These are phyloP conservation scores for Sodiomyces alkalinus DNA, from an alignment of 2,329 filamentous ascomycete species.

Conservation along the genomic window DNA sequence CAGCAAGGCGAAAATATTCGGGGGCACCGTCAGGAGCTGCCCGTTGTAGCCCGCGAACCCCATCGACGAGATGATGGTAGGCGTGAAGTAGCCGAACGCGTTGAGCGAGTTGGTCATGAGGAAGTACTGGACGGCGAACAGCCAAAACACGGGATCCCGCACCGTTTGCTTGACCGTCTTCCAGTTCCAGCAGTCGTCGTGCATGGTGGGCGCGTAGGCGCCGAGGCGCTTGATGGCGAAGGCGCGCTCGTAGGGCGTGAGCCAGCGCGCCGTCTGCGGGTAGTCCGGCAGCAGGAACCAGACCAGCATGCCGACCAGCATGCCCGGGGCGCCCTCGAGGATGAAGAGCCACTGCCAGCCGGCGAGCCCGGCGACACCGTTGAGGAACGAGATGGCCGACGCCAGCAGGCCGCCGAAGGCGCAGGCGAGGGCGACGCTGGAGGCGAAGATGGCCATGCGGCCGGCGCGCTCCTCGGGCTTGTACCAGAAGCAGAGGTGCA, in stretches of 20 bases:
- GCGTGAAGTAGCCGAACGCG: slow-evolving; percentile 17
- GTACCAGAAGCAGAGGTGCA: slow-evolving; percentile 48
- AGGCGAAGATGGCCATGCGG: slow-evolving; percentile 43
- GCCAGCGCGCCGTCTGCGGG: slow-evolving; percentile 15
- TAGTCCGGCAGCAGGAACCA: slow-evolving; percentile 16
- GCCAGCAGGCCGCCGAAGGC: slow-evolving; percentile 48
- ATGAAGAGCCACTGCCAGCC: slow-evolving; percentile 7
- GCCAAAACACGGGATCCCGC: slow-evolving; percentile 16
- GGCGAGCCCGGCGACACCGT: slow-evolving; percentile 3
- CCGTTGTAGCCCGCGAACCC: slow-evolving; percentile 15
- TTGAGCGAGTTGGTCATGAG: slow-evolving; percentile 16
- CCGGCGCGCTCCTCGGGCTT: slow-evolving; percentile 41
- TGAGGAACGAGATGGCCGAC: slow-evolving; percentile 28
- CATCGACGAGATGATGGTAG: slow-evolving; percentile 16
- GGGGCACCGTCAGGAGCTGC: slow-evolving; percentile 18
- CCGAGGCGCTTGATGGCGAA: slow-evolving; percentile 17
- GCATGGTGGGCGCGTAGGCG: slow-evolving; percentile 14
- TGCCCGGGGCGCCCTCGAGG: slow-evolving; percentile 14
- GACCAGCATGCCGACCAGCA: slow-evolving; percentile 13
- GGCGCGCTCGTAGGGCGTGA: slow-evolving; percentile 15
- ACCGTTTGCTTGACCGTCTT: slow-evolving; percentile 14
- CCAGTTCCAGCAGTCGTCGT: slow-evolving; percentile 13
- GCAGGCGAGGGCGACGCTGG: slow-evolving; percentile 37
- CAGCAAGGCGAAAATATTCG: slow-evolving; percentile 17
- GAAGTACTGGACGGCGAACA: slow-evolving; percentile 13